These are phyloP conservation scores for Aspergillus phoenicis DNA, from an alignment of 2,329 filamentous ascomycete genomes.

Conservation along the genomic window DNA sequence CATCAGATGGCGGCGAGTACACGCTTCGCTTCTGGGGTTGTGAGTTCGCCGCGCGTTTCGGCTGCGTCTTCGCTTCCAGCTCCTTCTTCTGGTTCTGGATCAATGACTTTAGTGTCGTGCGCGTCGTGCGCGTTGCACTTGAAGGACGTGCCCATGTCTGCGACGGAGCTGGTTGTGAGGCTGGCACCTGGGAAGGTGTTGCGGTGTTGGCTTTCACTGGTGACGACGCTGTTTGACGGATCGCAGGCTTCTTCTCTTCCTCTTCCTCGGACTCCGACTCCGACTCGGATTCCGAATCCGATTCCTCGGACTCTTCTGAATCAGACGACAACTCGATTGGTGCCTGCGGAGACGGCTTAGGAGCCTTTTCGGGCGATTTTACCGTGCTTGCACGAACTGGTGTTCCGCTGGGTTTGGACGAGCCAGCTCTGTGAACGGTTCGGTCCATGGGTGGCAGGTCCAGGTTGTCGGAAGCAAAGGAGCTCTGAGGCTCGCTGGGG, in stretches of 20 bases:
- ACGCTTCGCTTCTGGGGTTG: not conserved
- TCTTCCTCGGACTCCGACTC: conserved; percentile 10
- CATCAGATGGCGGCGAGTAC: conserved; percentile 9
- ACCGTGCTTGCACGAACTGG: not conserved
- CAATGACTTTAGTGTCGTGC: conserved; percentile 10
- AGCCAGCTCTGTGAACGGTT: not conserved
- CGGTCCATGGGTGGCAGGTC: not conserved
- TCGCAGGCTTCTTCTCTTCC: conserved; percentile 3
- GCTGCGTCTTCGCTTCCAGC: conserved; percentile 10
- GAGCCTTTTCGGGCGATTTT: not conserved
- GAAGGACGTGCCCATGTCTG: conserved; percentile 9
- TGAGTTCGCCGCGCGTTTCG: not conserved
- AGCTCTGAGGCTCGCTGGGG: conserved; percentile 1
- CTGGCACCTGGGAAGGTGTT: not conserved
- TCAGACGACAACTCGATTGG: not conserved
- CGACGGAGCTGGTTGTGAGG: conserved; percentile 2
- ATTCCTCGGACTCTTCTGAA: conserved; percentile 12
- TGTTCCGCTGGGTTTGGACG: not conserved
- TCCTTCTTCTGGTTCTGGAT: conserved; percentile 12
- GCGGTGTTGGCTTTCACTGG: not conserved
- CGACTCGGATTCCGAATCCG: conserved; percentile 1
- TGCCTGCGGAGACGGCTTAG: not conserved
- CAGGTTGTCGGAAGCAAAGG: not conserved
- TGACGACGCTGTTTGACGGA: not conserved
- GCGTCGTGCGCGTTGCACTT: not conserved